phyloP scores from a whole-genome alignment of 2,329 filamentous ascomycete genomes.

The Colletotrichum eremochloae region DNA sequence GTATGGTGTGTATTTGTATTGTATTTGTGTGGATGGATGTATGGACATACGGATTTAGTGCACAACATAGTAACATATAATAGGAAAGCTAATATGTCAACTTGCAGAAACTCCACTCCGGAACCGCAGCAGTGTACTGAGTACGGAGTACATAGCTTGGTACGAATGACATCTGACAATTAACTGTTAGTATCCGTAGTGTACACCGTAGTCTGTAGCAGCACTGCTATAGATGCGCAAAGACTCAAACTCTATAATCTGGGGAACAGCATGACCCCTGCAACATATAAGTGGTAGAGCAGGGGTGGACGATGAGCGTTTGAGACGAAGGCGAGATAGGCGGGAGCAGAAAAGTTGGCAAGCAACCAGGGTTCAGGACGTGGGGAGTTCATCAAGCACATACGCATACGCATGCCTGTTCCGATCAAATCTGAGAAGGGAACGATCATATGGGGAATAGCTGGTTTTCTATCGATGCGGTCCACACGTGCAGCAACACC shows the following conservation, averaged over 20 bases:
- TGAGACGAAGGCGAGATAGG: background rate
- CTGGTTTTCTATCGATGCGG: constrained; percentile 18
- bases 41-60: no score
- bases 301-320: background rate
- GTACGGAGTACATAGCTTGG: no score
- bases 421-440: constrained; percentile 28
- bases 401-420: background rate
- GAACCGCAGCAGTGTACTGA: background rate
- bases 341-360: background rate
- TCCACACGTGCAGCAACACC: constrained; percentile 36
- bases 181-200: no score
- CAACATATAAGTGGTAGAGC: constrained; percentile 6
- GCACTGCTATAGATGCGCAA: background rate
- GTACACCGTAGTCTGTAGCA: no score
- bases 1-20: background rate
- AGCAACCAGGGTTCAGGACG: background rate
- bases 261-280: constrained; percentile 21
- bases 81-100: constrained; percentile 1
- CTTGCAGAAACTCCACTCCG: constrained; percentile 30
- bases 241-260: background rate
- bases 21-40: background rate
- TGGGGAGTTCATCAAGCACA: constrained; percentile 9
- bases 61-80: background rate
- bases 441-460: background rate
- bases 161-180: no score